phyloP scores from a whole-genome alignment of 2,329 filamentous ascomycete species.

The Sporothrix pseudoabietina region DNA sequence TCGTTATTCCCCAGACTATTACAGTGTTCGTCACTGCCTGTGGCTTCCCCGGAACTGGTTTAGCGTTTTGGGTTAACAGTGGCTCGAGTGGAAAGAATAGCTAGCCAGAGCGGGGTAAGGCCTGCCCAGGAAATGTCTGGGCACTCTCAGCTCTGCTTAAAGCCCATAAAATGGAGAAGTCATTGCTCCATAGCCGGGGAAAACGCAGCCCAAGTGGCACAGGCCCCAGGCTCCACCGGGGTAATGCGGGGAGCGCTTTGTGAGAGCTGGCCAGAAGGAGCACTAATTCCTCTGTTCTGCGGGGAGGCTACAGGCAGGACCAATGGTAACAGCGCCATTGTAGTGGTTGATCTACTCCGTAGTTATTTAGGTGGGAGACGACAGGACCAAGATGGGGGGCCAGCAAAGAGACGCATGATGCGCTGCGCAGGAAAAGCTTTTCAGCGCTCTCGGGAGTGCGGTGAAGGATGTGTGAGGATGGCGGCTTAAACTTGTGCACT shows the following conservation, averaged over 20 bases:
- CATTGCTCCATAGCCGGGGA: slow-evolving; percentile 13
- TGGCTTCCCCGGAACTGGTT: slow-evolving; percentile 6
- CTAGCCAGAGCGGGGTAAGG: slow-evolving; percentile 17
- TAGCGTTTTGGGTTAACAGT: slow-evolving; percentile 11
- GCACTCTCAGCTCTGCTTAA: not conserved
- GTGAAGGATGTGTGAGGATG: not conserved
- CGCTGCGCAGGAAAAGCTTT: slow-evolving; percentile 10
- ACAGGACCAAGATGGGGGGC: not conserved
- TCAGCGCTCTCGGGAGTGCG: not conserved
- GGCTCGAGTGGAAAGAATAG: not conserved
- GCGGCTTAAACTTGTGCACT: not conserved
- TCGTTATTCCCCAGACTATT: not conserved
- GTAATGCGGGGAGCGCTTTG: slow-evolving; percentile 26
- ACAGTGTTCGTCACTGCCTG: not conserved
- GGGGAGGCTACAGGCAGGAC: not conserved
- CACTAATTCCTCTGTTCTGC: not conserved
- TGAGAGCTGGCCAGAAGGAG: not conserved
- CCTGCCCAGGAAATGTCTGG: not conserved
- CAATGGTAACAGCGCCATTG: not conserved
- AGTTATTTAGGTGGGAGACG: not conserved
- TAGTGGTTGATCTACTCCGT: not conserved
- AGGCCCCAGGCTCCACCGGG: not conserved
- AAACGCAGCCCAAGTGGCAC: not conserved
- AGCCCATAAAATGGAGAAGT: slow-evolving; percentile 16
- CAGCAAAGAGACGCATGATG: not conserved